These are phyloP conservation scores for Tylopilus vinaceipallidus DNA, from an alignment of 768 basidiomycete species.

Conservation along the genomic window DNA sequence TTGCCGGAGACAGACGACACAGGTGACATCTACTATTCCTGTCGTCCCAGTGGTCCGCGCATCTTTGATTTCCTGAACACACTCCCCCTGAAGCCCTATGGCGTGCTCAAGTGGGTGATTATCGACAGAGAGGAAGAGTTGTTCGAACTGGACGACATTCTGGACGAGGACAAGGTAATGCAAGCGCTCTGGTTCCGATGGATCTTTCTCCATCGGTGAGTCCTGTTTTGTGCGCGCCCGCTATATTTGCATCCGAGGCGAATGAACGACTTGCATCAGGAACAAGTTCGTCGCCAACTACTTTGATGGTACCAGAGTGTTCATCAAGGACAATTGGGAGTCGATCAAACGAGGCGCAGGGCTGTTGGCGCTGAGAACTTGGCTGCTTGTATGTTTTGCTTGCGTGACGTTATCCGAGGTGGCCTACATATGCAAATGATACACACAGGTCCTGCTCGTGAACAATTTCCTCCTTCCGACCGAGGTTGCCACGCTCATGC, in stretches of 20 bases:
- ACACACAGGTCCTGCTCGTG: slow-evolving; percentile 55
- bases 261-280: slow-evolving; percentile 36
- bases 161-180: slow-evolving; percentile 78
- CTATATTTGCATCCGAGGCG: neutral
- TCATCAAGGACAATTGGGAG: slow-evolving; percentile 60
- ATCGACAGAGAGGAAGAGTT: slow-evolving; percentile 75
- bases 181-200: slow-evolving; percentile 75
- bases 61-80: slow-evolving; percentile 64
- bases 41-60: slow-evolving; percentile 62
- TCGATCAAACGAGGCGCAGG: slow-evolving; percentile 72
- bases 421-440: too few relatives aligned
- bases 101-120: slow-evolving; percentile 66
- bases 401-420: too few relatives aligned
- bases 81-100: slow-evolving; percentile 58
- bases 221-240: neutral
- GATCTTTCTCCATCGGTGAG: slow-evolving; percentile 62
- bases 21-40: slow-evolving; percentile 54
- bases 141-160: slow-evolving; percentile 66
- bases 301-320: slow-evolving; percentile 48
- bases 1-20: slow-evolving; percentile 46
- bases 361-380: slow-evolving; percentile 59
- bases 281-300: slow-evolving; percentile 56
- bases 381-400: slow-evolving; percentile 62
- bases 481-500: slow-evolving; percentile 51
- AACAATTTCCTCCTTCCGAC: slow-evolving; percentile 50